Conservation (phyloP, 768 basidiomycete species). For the Asterophora parasitica region DNA sequence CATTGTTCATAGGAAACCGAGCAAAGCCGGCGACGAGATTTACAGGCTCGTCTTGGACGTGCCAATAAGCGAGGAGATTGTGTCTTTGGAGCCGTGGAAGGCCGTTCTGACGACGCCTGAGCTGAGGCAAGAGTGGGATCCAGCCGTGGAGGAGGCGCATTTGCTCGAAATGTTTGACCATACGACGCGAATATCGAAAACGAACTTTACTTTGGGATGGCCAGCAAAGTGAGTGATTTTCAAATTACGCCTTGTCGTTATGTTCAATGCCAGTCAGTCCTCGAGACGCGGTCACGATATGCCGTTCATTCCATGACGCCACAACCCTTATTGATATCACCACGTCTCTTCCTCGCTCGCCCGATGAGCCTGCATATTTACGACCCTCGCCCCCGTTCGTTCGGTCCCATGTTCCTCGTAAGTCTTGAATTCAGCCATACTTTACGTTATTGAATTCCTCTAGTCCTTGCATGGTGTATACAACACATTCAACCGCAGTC, state of each 20-base stretch:
- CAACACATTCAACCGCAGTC: conserved; percentile 50
- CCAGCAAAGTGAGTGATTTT: conserved; percentile 77
- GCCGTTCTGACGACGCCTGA: conserved; percentile 82
- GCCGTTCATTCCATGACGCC: conserved; percentile 75
- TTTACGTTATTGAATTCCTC: conserved; percentile 9
- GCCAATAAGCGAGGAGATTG: conserved; percentile 53
- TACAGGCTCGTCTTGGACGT: conserved; percentile 83
- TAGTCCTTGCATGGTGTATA: conserved; percentile 93
- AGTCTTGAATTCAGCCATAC: conserved; percentile 8
- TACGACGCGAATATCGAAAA: conserved; percentile 80
- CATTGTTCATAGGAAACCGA: conserved; percentile 67
- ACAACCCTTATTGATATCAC: conserved; percentile 86
- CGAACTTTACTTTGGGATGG: conserved; percentile 92
- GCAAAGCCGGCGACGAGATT: conserved; percentile 68
- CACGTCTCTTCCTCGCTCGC: conserved; percentile 88
- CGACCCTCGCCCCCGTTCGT: conserved; percentile 91
- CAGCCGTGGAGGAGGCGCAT: conserved; percentile 81
- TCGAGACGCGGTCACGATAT: conserved; percentile 91
- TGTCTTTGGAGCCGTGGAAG: conserved; percentile 74
- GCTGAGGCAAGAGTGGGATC: conserved; percentile 88
- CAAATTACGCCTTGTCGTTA: neutral
- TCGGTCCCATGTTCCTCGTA: conserved; percentile 77
- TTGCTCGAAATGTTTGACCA: conserved; percentile 85
- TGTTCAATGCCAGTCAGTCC: conserved; percentile 41
- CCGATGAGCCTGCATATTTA: conserved; percentile 87